phyloP scores from a whole-genome alignment of 768 basidiomycete species.

The Cyclocybe aegerita region DNA sequence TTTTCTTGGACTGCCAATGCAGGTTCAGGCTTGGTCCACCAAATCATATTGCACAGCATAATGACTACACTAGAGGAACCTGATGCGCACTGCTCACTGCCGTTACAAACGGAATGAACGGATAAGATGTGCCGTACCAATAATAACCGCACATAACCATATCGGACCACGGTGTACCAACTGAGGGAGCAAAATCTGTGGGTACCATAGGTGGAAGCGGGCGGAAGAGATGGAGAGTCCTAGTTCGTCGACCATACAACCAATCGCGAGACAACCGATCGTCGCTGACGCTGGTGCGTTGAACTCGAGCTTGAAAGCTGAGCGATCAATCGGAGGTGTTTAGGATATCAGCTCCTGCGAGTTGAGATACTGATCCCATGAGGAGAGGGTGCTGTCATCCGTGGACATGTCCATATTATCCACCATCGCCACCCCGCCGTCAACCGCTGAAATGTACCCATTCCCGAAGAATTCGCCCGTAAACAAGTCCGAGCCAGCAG shows the following conservation, averaged over 20 bases:
- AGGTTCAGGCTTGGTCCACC: neutral
- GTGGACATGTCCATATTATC: neutral
- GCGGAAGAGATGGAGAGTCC: too few species aligned
- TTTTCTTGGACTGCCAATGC: too few species aligned
- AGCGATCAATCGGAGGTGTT: too few species aligned
- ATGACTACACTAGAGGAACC: slow-evolving; percentile 3
- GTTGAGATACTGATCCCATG: neutral
- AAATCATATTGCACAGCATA: slow-evolving; percentile 16
- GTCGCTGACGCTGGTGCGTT: too few species aligned
- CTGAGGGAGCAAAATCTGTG: too few species aligned
- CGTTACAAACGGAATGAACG: slow-evolving; percentile 11
- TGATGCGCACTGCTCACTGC: neutral
- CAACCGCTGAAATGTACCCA: neutral
- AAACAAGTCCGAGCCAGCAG: neutral
- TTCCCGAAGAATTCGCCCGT: neutral
- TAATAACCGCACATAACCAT: neutral
- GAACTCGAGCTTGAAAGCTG: too few species aligned
- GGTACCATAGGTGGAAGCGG: too few species aligned
- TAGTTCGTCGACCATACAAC: too few species aligned
- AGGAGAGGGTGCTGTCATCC: neutral
- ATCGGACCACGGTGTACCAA: too few species aligned
- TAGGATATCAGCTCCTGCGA: too few species aligned
- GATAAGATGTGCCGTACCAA: too few species aligned
- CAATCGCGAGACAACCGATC: too few species aligned
- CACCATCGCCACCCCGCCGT: neutral